These are phyloP conservation scores for Funneliformis geosporum DNA, from an alignment of 192 early-diverging fungal species.

Conservation along the genomic window DNA sequence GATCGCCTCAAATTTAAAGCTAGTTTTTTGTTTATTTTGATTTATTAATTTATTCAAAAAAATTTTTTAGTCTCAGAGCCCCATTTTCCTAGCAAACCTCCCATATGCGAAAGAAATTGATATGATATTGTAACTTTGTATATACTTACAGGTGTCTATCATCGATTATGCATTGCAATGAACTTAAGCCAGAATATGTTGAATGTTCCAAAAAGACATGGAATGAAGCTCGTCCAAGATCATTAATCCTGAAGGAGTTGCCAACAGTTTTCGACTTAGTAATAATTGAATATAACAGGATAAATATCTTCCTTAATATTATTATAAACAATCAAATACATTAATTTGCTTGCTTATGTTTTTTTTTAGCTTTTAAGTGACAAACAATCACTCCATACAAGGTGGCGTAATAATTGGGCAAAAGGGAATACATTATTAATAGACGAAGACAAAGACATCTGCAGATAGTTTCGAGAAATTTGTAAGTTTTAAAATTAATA, in stretches of 20 bases:
- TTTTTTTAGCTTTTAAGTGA: slow-evolving; percentile 21
- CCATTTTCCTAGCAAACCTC: no score
- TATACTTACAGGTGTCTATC: slow-evolving; percentile 10
- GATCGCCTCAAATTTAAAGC: no score
- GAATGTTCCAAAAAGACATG: slow-evolving; percentile 9
- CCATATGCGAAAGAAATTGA: no score
- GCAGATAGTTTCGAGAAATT: slow-evolving; percentile 22
- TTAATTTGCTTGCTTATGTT: slow-evolving; percentile 12
- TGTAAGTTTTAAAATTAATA: slow-evolving; percentile 23
- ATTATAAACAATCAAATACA: slow-evolving; percentile 1
- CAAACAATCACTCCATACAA: slow-evolving; percentile 30
- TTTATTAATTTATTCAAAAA: no score
- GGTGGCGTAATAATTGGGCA: not conserved
- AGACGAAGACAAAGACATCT: slow-evolving; percentile 15
- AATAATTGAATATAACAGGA: slow-evolving; percentile 9
- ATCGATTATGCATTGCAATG: slow-evolving; percentile 25
- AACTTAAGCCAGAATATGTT: slow-evolving; percentile 17
- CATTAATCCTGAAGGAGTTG: not conserved
- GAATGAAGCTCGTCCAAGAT: slow-evolving; percentile 9
- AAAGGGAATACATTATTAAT: slow-evolving; percentile 12
- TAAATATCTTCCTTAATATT: slow-evolving; percentile 18
- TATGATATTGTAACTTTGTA: slow-evolving; percentile 29
- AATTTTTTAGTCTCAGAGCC: no score
- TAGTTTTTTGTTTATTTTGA: no score
- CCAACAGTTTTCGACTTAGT: not conserved